Evolutionary conservation across 148 eudicot genomes (phyloP), one percentile per base, ranked within the genome.

Genomic region (Persicaria maculosa): DNA sequence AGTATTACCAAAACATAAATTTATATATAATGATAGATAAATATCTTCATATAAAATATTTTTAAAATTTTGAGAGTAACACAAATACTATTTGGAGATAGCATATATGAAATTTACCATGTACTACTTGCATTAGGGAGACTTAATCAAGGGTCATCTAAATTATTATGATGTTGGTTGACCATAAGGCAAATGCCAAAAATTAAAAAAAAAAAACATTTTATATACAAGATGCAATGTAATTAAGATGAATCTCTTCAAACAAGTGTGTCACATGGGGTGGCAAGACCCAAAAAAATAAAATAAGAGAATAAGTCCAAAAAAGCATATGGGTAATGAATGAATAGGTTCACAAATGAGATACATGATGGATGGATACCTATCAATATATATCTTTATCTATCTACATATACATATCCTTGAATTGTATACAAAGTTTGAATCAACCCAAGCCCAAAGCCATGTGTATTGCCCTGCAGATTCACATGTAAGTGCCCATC

Each of bases 401-500:
- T 58, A 58, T 58, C 65, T 58, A 20, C 65, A 58, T 55, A 20
- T 55, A 20, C 19, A 8, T 17, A 2, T 17, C 25, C 19, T 15
- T 54, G 9, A 31, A 3, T 20, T 8, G 22, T 17, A 58, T 19
- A 2, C 7, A 16, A n/a, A 4, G 16, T 31, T 31, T 31, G 40
- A 31, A n/a, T n/a, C n/a, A 31, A 31, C 40, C 40, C 40, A 1
- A 31, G 2, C 40, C 40, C 40, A 31, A 10, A 6, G 3, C 64
- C 64, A 58, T 58, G 64, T 58, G 64, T 58, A 58, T 58, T n/a
- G 64, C 36, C 64, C 64, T 58, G 64, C 64, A 58, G 22, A 55
- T 55, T 58, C 65, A 58, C 65, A 22, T 58, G 65, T 20, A 9
- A 8, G 20, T 31, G 40, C 40, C 40, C 40, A 31, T 31, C 40